Evolutionary conservation across 768 basidiomycete genomes (phyloP).

Genomic region (Tylopilus sp.): DNA sequence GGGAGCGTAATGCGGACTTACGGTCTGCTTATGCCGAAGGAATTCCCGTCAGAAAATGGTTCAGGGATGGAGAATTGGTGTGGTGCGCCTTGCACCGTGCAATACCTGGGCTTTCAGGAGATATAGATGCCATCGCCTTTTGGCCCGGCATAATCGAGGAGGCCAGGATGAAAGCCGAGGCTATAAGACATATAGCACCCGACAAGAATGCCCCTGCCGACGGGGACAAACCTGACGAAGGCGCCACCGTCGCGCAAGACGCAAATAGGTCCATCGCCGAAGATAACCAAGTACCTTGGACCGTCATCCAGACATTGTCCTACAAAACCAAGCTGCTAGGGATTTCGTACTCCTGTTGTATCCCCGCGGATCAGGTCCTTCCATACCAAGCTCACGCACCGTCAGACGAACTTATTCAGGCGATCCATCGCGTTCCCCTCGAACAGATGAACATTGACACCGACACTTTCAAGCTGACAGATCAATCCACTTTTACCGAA

Average conservation of each 20-base stretch:
- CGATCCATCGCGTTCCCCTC: conserved; percentile 43
- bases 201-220: background rate
- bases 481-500: conserved; percentile 38
- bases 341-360: conserved; percentile 44
- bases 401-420: conserved; percentile 46
- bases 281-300: conserved; percentile 45
- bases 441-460: conserved; percentile 45
- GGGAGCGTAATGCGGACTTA: conserved; percentile 63
- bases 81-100: conserved; percentile 61
- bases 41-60: conserved; percentile 53
- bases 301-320: conserved; percentile 51
- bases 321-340: conserved; percentile 72
- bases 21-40: conserved; percentile 50
- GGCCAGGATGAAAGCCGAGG: conserved; percentile 44
- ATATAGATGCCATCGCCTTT: conserved; percentile 49
- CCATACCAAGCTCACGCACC: conserved; percentile 74
- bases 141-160: conserved; percentile 77
- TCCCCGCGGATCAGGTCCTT: conserved; percentile 57
- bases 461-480: conserved; percentile 49
- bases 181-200: conserved; percentile 30
- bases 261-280: conserved; percentile 9
- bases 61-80: conserved; percentile 65
- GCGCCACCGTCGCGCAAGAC: conserved; percentile 2
- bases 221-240: conserved; percentile 1
- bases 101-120: conserved; percentile 39